Evolutionary conservation across 1,284 basidiomycete genomes (phyloP), one percentile per base, ranked within the genome.

Genomic region (Leccinum glutinopallens): DNA sequence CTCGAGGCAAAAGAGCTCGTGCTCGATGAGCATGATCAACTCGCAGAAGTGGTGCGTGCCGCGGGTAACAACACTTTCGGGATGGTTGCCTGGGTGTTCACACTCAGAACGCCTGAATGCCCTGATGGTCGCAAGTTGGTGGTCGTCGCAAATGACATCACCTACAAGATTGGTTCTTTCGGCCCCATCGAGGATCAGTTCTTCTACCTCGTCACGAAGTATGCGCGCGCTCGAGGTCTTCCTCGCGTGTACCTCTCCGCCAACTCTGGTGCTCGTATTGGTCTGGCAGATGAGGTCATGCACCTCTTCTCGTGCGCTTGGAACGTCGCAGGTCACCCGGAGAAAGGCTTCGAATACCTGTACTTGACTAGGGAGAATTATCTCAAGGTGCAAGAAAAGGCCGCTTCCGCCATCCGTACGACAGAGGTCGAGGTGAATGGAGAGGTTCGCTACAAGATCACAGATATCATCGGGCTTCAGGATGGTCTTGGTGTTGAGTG

Each of bases 401-500:
- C 88, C 58, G 81, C 87, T 29, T 86, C 89, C 62, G 87, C 90
- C 56, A 90, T 98, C 58, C 87, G 89, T 71, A 95, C 94, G 32
- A 85, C 87, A 67, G 93, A 97, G 74, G 86, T 96, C 62, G 88
- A 96, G 70, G 93, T 90, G 59, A 82, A 92, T 63, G 97, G 95
- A 65, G 93, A 96, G 78, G 82, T 84, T 63, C 90, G 96, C 65
- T 90, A 96, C 84, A 93, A 95, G 84, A 93, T 99, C 78, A 98
- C 93, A 61, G 95, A 96, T 73, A 91, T 99, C 76, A 97, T 99
- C 70, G 97, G 97, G 78, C 82, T 94, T 58, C 94, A 97, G 77
- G 93, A 98, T 69, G 97, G 97, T 63, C 87, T 99, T n/a, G 97
- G 97, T 78, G 97, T 99, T 59, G 97, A 99, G 80, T 98, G 91